Evolutionary conservation across 805 yeast genomes (phyloP).

Genomic region (Priceomyces carsonii): DNA sequence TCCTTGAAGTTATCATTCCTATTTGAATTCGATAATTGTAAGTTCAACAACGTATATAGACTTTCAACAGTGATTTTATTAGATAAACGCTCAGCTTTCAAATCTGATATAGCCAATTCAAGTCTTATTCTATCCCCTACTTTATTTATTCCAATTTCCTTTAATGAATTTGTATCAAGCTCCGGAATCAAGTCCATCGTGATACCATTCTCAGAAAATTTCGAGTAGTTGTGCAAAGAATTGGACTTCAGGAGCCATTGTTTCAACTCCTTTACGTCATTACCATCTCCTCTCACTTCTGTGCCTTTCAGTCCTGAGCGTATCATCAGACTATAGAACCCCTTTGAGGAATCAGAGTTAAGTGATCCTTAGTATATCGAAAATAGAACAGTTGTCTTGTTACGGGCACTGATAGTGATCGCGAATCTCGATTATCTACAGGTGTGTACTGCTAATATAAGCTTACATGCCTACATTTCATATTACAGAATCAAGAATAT

Average conservation of each 20-base stretch:
- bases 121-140: conserved; percentile 83
- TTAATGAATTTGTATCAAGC: conserved; percentile 62
- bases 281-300: too few relatives aligned
- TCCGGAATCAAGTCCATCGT: conserved; percentile 57
- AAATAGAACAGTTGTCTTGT: too few relatives aligned
- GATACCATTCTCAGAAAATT: conserved; percentile 51
- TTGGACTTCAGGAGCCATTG: conserved; percentile 36
- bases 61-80: conserved; percentile 25
- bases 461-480: too few relatives aligned
- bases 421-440: too few relatives aligned
- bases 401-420: too few relatives aligned
- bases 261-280: conserved; percentile 26
- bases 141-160: conserved; percentile 70
- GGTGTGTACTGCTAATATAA: too few relatives aligned
- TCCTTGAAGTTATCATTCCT: background rate
- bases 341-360: too few relatives aligned
- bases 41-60: conserved; percentile 18
- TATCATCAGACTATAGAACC: too few relatives aligned
- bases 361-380: too few relatives aligned
- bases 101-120: conserved; percentile 53
- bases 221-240: conserved; percentile 34
- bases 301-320: too few relatives aligned
- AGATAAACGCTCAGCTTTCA: conserved; percentile 37
- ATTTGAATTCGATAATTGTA: conserved; percentile 10
- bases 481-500: too few relatives aligned